Conservation (phyloP, 495 filamentous ascomycete genomes). For the Talaromyces thailandensis region DNA sequence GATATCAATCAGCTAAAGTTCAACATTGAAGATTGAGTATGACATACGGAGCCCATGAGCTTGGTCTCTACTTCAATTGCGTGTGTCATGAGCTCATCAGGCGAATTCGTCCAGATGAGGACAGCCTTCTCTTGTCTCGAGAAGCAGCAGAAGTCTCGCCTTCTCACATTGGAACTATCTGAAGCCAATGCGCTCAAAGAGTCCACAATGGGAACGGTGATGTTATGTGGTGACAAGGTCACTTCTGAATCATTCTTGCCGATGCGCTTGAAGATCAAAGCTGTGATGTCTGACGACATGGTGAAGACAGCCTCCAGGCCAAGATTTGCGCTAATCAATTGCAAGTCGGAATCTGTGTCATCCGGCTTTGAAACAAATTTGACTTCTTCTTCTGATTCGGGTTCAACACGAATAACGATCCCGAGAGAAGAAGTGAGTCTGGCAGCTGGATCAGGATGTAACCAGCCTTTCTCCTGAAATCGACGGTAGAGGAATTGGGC, state of each 20-base stretch:
- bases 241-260: slow-evolving; percentile 24
- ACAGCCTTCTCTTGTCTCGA: slow-evolving; percentile 24
- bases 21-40: neutral
- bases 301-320: slow-evolving; percentile 24
- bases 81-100: slow-evolving; percentile 24
- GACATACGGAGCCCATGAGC: slow-evolving; percentile 18
- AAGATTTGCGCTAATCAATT: slow-evolving; percentile 14
- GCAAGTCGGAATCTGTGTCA: slow-evolving; percentile 8
- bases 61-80: slow-evolving; percentile 25
- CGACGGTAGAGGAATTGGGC: slow-evolving; percentile 8
- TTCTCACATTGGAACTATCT: slow-evolving; percentile 9
- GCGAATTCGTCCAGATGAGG: slow-evolving; percentile 25
- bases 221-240: slow-evolving; percentile 16
- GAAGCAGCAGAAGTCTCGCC: slow-evolving; percentile 21
- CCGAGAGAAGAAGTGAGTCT: slow-evolving; percentile 2
- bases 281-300: slow-evolving; percentile 26
- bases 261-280: slow-evolving; percentile 19
- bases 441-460: slow-evolving; percentile 11
- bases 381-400: neutral
- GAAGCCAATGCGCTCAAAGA: slow-evolving; percentile 16
- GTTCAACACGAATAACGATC: neutral
- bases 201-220: slow-evolving; percentile 21
- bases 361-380: slow-evolving; percentile 8
- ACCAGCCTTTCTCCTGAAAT: slow-evolving; percentile 18
- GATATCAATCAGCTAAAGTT: neutral